A percentile compares a stretch with the other conserved stretches of the same genome.
These are phyloP conservation scores for Cnidoscolus chayamansa DNA, from an alignment of 441 rosid species.

Conservation along the genomic window DNA sequence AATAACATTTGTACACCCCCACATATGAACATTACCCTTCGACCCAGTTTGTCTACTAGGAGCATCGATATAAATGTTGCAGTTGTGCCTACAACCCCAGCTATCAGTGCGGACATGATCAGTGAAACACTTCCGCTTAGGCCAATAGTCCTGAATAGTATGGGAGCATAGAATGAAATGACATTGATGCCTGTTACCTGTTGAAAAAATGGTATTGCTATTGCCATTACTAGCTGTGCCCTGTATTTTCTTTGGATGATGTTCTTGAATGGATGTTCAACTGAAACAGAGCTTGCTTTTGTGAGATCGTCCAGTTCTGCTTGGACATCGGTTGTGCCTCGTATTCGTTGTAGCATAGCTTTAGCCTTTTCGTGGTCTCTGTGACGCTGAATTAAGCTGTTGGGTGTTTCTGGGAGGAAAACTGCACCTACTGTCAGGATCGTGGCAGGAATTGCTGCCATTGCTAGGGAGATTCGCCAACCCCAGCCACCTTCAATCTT, in stretches of 20 bases:
- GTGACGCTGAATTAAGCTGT: slow-evolving; percentile 52
- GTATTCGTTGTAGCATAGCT: slow-evolving; percentile 35
- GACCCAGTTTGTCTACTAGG: slow-evolving; percentile 62
- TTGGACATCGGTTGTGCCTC: slow-evolving; percentile 49
- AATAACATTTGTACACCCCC: slow-evolving; percentile 67
- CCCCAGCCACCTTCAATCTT: slow-evolving; percentile 51
- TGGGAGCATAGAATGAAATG: slow-evolving; percentile 74
- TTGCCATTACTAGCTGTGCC: slow-evolving; percentile 68
- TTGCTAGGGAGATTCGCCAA: slow-evolving; percentile 73
- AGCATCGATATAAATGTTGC: slow-evolving; percentile 50
- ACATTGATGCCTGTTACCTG: slow-evolving; percentile 70
- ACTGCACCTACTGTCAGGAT: slow-evolving; percentile 67
- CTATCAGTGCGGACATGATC: slow-evolving; percentile 44
- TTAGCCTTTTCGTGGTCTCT: slow-evolving; percentile 39
- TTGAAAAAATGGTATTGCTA: slow-evolving; percentile 67
- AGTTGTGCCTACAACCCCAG: slow-evolving; percentile 54
- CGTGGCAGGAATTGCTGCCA: slow-evolving; percentile 57
- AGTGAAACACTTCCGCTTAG: slow-evolving; percentile 61
- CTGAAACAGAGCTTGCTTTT: slow-evolving; percentile 42
- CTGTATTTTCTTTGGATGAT: slow-evolving; percentile 54
- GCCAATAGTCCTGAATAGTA: slow-evolving; percentile 62
- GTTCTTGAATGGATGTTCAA: slow-evolving; percentile 42
- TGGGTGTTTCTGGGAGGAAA: slow-evolving; percentile 65
- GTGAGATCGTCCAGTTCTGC: slow-evolving; percentile 52
- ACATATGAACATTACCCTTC: slow-evolving; percentile 55